A percentile compares a stretch with the other conserved stretches of the same genome.
Evolutionary conservation across 1,139 yeast genomes (phyloP).

Genomic region (Kodamaea anthophila): DNA sequence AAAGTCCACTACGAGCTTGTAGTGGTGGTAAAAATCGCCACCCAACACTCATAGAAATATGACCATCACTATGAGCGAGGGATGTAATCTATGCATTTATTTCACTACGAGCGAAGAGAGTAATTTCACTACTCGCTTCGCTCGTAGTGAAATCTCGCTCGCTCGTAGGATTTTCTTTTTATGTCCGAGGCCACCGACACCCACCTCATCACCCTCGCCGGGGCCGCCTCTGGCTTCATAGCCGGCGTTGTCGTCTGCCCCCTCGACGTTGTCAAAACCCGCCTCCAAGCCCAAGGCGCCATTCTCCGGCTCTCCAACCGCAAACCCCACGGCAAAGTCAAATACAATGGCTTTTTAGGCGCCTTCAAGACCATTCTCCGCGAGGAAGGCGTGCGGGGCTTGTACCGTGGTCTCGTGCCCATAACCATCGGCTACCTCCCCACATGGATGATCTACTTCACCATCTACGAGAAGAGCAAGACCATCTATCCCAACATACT

Average conservation of each 20-base stretch:
- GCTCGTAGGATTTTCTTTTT: too few species aligned
- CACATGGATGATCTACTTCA: constrained; percentile 94
- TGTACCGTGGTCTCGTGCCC: constrained; percentile 88
- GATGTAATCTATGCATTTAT: too few species aligned
- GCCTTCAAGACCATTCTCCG: constrained; percentile 57
- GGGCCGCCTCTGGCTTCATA: constrained; percentile 42
- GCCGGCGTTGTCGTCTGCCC: constrained; percentile 46
- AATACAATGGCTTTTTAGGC: constrained; percentile 16
- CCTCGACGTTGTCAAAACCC: constrained; percentile 41
- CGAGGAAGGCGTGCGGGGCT: constrained; percentile 79
- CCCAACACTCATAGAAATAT: too few species aligned
- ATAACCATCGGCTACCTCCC: constrained; percentile 92
- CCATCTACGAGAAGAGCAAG: constrained; percentile 80
- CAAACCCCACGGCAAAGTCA: constrained; percentile 7
- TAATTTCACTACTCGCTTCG: too few species aligned
- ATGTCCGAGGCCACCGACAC: too few species aligned
- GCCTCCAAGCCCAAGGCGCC: constrained; percentile 42
- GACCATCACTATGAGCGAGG: too few species aligned
- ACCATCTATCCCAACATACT: constrained; percentile 33
- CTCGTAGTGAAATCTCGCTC: too few species aligned
- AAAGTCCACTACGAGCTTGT: too few species aligned
- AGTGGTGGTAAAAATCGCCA: too few species aligned
- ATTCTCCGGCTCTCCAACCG: constrained; percentile 6
- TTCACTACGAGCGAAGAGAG: too few species aligned
- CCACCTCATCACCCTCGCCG: constrained; percentile 38